Evolutionary conservation across 805 yeast genomes (phyloP).

Genomic region (Candida vartiovaarae): DNA sequence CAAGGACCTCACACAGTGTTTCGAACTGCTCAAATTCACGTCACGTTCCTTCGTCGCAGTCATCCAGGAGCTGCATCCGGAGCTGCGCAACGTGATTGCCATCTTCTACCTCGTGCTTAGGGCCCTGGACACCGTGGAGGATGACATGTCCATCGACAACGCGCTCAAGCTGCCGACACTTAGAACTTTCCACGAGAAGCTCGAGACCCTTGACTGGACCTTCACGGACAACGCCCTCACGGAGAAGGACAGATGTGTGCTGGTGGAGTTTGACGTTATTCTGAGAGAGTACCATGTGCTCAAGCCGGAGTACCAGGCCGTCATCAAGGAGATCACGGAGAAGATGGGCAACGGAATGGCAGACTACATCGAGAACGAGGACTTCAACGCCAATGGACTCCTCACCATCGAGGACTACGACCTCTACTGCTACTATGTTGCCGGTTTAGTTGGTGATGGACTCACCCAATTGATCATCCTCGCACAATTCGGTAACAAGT

Average conservation of each 20-base stretch:
- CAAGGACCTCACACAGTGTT: constrained; percentile 53
- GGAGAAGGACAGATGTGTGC: constrained; percentile 76
- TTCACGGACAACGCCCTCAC: constrained; percentile 66
- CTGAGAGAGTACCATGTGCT: constrained; percentile 66
- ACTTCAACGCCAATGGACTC: constrained; percentile 75
- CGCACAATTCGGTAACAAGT: constrained; percentile 60
- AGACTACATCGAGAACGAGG: constrained; percentile 71
- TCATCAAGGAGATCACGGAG: constrained; percentile 67
- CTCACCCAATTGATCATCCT: constrained; percentile 73
- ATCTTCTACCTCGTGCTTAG: constrained; percentile 79
- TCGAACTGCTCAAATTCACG: constrained; percentile 55
- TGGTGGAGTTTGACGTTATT: constrained; percentile 70
- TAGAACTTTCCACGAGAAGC: constrained; percentile 56
- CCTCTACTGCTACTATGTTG: constrained; percentile 92
- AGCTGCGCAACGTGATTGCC: constrained; percentile 73
- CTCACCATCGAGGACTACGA: constrained; percentile 76
- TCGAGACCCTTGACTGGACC: constrained; percentile 68
- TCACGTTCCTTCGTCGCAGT: constrained; percentile 95
- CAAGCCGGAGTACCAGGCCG: constrained; percentile 68
- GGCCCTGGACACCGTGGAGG: constrained; percentile 93
- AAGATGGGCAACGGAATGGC: constrained; percentile 99
- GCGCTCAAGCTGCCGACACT: constrained; percentile 67
- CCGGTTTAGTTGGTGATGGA: constrained; percentile 97
- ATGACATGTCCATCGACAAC: constrained; percentile 83
- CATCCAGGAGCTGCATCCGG: constrained; percentile 85